Evolutionary conservation across 768 basidiomycete species (phyloP).

Genomic region (Pleurotus eryngii): DNA sequence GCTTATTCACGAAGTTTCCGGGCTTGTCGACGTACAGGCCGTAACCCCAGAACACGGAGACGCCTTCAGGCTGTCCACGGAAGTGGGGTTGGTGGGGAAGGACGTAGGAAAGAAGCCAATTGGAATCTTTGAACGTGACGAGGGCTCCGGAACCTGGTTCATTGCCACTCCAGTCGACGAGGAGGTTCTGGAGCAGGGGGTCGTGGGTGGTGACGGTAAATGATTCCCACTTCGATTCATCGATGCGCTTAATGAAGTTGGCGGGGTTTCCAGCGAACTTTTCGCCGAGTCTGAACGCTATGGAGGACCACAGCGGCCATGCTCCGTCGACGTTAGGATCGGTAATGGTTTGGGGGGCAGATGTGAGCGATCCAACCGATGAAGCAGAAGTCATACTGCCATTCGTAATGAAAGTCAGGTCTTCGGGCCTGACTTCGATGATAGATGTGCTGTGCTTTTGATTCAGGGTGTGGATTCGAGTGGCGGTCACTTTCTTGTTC

Average conservation of each 20-base stretch:
- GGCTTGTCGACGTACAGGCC: not conserved
- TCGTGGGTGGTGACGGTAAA: not conserved
- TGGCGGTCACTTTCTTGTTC: not conserved
- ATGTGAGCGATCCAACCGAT: not conserved
- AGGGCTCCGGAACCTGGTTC: not conserved
- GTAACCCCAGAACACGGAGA: conserved; percentile 5
- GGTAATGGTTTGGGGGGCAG: conserved; percentile 1
- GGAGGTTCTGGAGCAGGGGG: not conserved
- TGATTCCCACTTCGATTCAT: conserved; percentile 2
- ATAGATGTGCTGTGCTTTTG: not conserved
- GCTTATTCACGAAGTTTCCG: conserved; percentile 1
- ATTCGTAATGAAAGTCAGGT: not conserved
- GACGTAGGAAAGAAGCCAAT: conserved; percentile 5
- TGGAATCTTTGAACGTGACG: conserved; percentile 4
- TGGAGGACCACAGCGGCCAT: conserved; percentile 4
- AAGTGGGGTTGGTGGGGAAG: conserved; percentile 5
- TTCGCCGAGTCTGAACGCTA: not conserved
- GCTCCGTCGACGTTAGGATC: conserved; percentile 1
- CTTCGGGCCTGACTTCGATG: not conserved
- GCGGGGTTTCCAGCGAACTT: conserved; percentile 2
- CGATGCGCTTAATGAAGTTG: conserved; percentile 1
- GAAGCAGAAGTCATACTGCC: conserved; percentile 5
- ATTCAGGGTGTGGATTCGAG: not conserved
- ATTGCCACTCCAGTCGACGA: conserved; percentile 2
- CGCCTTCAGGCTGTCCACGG: not conserved